A percentile compares a stretch with the other conserved stretches of the same genome.
phyloP scores from a whole-genome alignment of 2,329 filamentous ascomycete species.

The Aureobasidium uvarum region DNA sequence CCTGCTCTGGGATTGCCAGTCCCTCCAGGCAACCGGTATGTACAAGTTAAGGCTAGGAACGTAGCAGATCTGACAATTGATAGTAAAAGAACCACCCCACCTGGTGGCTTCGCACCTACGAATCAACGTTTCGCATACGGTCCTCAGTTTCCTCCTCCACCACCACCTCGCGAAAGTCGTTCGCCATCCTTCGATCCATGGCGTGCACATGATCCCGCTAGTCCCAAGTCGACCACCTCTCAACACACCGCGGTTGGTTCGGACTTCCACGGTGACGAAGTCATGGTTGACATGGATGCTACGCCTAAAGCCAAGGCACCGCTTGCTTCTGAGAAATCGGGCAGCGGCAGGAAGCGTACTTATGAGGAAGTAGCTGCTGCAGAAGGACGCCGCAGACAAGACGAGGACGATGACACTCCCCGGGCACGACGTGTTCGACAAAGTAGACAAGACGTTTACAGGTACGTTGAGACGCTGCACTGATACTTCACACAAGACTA shows the following conservation, averaged over 20 bases:
- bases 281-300: conserved; percentile 25
- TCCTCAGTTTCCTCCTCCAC: conserved; percentile 29
- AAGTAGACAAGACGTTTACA: conserved; percentile 29
- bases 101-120: neutral
- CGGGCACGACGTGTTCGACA: conserved; percentile 23
- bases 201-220: conserved; percentile 25
- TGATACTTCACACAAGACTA: neutral
- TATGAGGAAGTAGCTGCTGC: conserved; percentile 30
- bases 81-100: conserved; percentile 6
- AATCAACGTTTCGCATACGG: conserved; percentile 22
- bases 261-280: conserved; percentile 31
- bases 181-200: conserved; percentile 30
- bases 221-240: conserved; percentile 29
- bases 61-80: neutral
- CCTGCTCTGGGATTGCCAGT: conserved; percentile 38
- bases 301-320: conserved; percentile 29
- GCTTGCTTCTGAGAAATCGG: conserved; percentile 9
- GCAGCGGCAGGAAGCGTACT: conserved; percentile 31
- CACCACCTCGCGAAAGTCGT: conserved; percentile 28
- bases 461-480: conserved; percentile 23
- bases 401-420: conserved; percentile 29
- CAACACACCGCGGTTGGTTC: conserved; percentile 32
- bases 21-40: conserved; percentile 30
- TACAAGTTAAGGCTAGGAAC: neutral
- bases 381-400: conserved; percentile 28